Base-by-base conservation (phyloP, 805 yeast genomes). In the Sugiyamaella boreocaroliniensis region DNA sequence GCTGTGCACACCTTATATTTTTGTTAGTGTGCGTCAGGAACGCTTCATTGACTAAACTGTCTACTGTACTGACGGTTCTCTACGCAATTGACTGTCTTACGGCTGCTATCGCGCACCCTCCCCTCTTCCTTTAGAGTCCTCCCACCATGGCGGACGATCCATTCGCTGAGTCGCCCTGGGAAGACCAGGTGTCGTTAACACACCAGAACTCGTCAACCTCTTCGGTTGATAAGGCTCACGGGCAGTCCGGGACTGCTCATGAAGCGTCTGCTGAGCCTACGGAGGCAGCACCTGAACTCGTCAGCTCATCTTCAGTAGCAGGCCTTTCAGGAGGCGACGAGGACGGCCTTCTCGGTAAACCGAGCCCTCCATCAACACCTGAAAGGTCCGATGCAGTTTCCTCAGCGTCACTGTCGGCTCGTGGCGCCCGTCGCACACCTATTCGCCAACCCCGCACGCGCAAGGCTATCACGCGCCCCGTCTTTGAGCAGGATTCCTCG, bases 161-260 rank as follows among this genome's bases (percentile, higher is more conserved):
- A 26, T 54, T 53, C 40, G 60, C 54, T 14, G 52, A 55, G n/a
- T 58, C 61, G 40, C 59, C 60, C 12, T 58, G 62, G 62, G 62
- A 56, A 11, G 62, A 58, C 48, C 59, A 57, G 48, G 59, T 53
- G 29, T 57, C 60, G 20, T 47, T 53, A 20, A 49, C 60, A 12
- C 29, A 19, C 29, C 49, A 51, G 43, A 51, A 52, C 34, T 52
- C 55, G 7, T 52, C 54, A 9, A 29, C 54, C 2, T 51, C 58
- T 8, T 51, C 54, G 3, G 29, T 53, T 18, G 51, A 50, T 14
- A 32, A 32, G 37, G 8, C 37, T 9, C n/a, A 10, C 4, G 37
- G 37, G 4, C 5, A 32, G n/a, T 14, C 37, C 8, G 37, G 4
- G 37, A 11, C 37, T 4, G 37, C 37, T 14, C 37, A 32, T 10